These are phyloP conservation scores for Phytophthora boehmeriae DNA, from an alignment of 352 stramenopile species.

Conservation along the genomic window DNA sequence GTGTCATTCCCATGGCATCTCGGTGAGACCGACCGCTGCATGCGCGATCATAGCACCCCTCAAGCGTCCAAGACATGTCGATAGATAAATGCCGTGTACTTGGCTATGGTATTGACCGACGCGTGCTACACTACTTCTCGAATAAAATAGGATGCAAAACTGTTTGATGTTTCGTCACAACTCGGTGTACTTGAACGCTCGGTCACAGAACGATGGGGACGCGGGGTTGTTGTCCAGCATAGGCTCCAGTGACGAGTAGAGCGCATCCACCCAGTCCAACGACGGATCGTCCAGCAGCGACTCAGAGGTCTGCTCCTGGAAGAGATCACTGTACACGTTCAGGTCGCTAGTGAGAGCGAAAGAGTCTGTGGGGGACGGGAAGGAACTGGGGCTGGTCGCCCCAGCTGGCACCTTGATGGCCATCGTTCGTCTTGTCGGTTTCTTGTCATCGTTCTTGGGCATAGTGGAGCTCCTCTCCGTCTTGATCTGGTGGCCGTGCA, in stretches of 20 bases:
- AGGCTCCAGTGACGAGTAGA: constrained; percentile 55
- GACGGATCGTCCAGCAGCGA: constrained; percentile 32
- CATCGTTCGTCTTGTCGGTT: constrained; percentile 15
- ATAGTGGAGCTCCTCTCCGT: background rate
- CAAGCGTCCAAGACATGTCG: background rate
- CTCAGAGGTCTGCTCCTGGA: constrained; percentile 12
- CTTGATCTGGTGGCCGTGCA: constrained; percentile 15
- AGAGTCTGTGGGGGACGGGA: constrained; percentile 51
- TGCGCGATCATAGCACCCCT: too few species aligned
- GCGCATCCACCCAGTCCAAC: constrained; percentile 57
- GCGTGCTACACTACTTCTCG: background rate
- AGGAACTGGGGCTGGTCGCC: constrained; percentile 15
- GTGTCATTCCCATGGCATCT: too few species aligned
- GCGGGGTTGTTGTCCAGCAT: constrained; percentile 18
- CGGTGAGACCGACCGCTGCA: too few species aligned
- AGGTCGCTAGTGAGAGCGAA: constrained; percentile 31
- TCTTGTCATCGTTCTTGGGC: constrained; percentile 2
- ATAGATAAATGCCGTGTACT: background rate
- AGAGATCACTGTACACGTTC: constrained; percentile 32
- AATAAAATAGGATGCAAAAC: constrained; percentile 38
- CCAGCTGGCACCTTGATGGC: constrained; percentile 44
- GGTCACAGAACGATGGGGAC: constrained; percentile 32
- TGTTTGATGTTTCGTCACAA: constrained; percentile 24
- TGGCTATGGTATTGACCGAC: too few species aligned
- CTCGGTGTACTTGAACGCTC: constrained; percentile 33